These are phyloP conservation scores for Fusarium graminum DNA, from an alignment of 2,329 filamentous ascomycete genomes.

Conservation along the genomic window DNA sequence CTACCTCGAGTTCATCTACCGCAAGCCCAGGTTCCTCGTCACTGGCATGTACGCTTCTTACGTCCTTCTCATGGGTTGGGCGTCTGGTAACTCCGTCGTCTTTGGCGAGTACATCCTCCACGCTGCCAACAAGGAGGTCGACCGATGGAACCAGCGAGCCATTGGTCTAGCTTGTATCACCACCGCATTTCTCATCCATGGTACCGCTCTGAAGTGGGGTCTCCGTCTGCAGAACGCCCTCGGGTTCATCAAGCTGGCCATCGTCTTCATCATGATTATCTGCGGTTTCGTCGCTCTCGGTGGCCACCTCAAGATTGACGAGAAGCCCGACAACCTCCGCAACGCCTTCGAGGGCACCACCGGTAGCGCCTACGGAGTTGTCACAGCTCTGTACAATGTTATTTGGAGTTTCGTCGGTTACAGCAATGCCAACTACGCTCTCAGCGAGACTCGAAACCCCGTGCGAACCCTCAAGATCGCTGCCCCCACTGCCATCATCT, in stretches of 20 bases:
- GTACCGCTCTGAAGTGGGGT: constrained; percentile 73
- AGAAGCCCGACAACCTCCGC: constrained; percentile 72
- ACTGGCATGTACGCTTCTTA: constrained; percentile 73
- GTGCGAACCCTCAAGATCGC: constrained; percentile 74
- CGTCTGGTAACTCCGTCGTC: constrained; percentile 75
- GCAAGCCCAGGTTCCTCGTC: constrained; percentile 70
- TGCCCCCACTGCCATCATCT: constrained; percentile 70
- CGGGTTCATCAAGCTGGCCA: constrained; percentile 74
- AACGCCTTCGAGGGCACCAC: constrained; percentile 76
- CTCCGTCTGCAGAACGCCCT: constrained; percentile 75
- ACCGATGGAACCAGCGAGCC: constrained; percentile 75
- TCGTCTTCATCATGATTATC: constrained; percentile 74
- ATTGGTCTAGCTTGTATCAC: constrained; percentile 77
- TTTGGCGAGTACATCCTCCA: constrained; percentile 79
- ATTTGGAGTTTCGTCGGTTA: constrained; percentile 79
- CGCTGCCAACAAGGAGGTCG: constrained; percentile 72
- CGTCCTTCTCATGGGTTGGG: constrained; percentile 74
- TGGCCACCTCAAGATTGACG: constrained; percentile 69
- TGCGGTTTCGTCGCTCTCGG: constrained; percentile 72
- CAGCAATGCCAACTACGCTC: constrained; percentile 75
- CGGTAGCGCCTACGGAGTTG: constrained; percentile 73
- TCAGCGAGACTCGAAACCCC: constrained; percentile 75
- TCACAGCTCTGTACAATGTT: constrained; percentile 79
- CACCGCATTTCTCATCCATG: constrained; percentile 74
- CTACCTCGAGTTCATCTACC: constrained; percentile 75